phyloP scores from a whole-genome alignment of 768 basidiomycete genomes.

The Sporobolomyces phaffii region DNA sequence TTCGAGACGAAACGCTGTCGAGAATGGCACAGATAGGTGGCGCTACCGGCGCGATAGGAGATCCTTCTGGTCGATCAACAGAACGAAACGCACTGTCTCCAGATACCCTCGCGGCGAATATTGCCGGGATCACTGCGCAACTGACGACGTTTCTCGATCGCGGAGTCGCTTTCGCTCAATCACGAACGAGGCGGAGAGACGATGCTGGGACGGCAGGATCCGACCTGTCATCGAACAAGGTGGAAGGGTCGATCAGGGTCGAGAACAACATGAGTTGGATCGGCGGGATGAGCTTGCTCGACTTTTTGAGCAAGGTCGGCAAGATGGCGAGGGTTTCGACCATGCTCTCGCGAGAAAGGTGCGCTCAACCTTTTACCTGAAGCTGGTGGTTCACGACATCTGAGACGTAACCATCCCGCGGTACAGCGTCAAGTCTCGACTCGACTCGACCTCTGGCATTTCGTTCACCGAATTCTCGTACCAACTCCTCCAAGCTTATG shows the following conservation, averaged over 20 bases:
- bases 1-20: too few species aligned
- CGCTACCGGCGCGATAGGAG: constrained; percentile 91
- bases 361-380: constrained; percentile 35
- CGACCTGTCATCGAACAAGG: neutral
- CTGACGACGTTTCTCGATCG: constrained; percentile 67
- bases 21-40: constrained; percentile 78
- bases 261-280: constrained; percentile 76
- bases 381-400: neutral
- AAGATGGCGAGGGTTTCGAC: constrained; percentile 72
- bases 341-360: constrained; percentile 91
- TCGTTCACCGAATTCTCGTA: constrained; percentile 99
- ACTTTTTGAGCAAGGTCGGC: constrained; percentile 77
- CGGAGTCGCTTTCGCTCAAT: constrained; percentile 59
- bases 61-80: constrained; percentile 80
- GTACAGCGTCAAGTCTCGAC: constrained; percentile 69
- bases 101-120: constrained; percentile 62
- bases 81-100: constrained; percentile 68
- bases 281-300: constrained; percentile 62
- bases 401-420: neutral
- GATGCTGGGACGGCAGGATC: neutral
- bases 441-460: constrained; percentile 64
- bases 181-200: constrained; percentile 36
- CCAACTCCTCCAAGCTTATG: constrained; percentile 93
- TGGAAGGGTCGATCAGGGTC: constrained; percentile 43
- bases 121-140: constrained; percentile 57